Evolutionary conservation across 176 grass and related monocot genomes (phyloP), one percentile per base, ranked within the genome.

Genomic region (Carex kokanica): DNA sequence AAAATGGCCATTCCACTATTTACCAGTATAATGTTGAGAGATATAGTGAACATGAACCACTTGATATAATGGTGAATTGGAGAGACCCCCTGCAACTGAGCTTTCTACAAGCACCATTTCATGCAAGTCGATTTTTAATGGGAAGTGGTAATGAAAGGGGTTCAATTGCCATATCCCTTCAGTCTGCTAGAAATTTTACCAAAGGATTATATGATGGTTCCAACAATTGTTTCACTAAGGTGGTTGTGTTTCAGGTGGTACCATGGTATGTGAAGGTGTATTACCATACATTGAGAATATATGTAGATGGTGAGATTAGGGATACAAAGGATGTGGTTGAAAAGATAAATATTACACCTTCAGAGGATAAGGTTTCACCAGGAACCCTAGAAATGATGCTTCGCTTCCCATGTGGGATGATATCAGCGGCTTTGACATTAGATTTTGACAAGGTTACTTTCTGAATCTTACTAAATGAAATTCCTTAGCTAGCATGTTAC

Each of bases 201-300:
- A 59, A 84, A 34, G 82, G 92, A 84, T 83, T 88, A 60, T 67
- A 65, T 79, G 84, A 66, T 51, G 63, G n/a, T 77, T 88, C 84
- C 78, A 64, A 91, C 85, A 88, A 80, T 81, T 95, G 96, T 81
- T 91, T 79, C 21, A 64, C 90, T 69, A 89, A 86, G 58, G 89
- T 87, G 80, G 85, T 91, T 81, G 67, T 95, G 87, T 93, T 99
- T 81, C 96, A 99, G 80, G 86, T 99, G 78, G 91, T 99, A 85
- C 96, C 93, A 40, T 99, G 96, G 96, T 99, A 99, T 74, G 96
- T 95, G 81, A 99, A 95, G 73, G 91, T 95, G 66, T 99, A 95
- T 83, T 95, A 99, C 84, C 96, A 99, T 84, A 99, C 91, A 52
- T 85, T 95, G 56, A 81, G 90, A 86, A 86, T 99, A 61, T 95